phyloP scores from a whole-genome alignment of 2,329 filamentous ascomycete genomes.

The Grosmannia penicillata region DNA sequence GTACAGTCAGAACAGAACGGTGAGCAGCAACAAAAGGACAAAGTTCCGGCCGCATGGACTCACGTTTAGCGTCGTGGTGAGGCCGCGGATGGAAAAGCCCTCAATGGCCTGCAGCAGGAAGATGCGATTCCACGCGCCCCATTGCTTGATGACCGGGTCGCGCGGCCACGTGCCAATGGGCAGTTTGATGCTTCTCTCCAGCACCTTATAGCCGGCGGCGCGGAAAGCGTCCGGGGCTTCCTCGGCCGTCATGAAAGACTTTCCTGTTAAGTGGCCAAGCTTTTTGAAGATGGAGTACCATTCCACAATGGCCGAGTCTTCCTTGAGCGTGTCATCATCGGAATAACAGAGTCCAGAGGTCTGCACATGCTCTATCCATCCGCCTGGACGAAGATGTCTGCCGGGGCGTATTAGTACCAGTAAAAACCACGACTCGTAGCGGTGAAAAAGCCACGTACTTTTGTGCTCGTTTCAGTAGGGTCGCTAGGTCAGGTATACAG shows the following conservation, averaged over 20 bases:
- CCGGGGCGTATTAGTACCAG: slow-evolving; percentile 13
- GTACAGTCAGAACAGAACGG: not conserved
- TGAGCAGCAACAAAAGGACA: not conserved
- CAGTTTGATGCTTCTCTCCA: slow-evolving; percentile 31
- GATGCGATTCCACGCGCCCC: slow-evolving; percentile 35
- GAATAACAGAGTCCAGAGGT: slow-evolving; percentile 1
- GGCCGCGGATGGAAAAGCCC: slow-evolving; percentile 35
- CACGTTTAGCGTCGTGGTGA: slow-evolving; percentile 29
- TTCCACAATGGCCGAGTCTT: slow-evolving; percentile 9
- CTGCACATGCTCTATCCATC: slow-evolving; percentile 15
- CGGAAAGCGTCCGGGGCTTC: not conserved
- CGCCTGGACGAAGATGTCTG: slow-evolving; percentile 32
- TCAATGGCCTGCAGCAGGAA: slow-evolving; percentile 34
- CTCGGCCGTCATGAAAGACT: slow-evolving; percentile 1
- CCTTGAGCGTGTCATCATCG: slow-evolving; percentile 14
- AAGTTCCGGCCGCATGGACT: not conserved
- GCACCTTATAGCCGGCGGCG: slow-evolving; percentile 24
- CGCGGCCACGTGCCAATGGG: slow-evolving; percentile 40
- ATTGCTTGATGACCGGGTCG: slow-evolving; percentile 33
- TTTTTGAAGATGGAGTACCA: slow-evolving; percentile 8
- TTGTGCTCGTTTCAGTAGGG: slow-evolving; percentile 26
- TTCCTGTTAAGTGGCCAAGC: slow-evolving; percentile 2
- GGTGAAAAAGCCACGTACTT: not conserved
- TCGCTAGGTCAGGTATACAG: slow-evolving; percentile 35
- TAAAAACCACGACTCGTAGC: not conserved